Conservation (phyloP, 2,329 filamentous ascomycete species). For the Neofusicoccum kwambonambiense region DNA sequence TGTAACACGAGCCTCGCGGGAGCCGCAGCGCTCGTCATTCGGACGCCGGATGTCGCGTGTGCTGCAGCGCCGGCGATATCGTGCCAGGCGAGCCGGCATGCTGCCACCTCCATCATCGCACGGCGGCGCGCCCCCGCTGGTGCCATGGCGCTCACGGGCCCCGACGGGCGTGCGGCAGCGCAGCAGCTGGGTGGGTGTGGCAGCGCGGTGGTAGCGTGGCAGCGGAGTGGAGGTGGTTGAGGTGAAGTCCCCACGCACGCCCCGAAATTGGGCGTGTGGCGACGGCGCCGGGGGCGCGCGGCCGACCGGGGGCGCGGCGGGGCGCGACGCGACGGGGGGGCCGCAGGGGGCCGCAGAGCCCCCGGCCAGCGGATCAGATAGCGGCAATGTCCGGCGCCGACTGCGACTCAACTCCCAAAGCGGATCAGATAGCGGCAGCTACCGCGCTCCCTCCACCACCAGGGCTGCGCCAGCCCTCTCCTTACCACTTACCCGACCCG, state of each 20-base stretch:
- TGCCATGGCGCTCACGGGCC: background rate
- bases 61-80: background rate
- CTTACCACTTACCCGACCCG: background rate
- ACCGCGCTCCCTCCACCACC: background rate
- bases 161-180: too few species aligned
- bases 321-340: background rate
- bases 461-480: background rate
- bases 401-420: conserved; percentile 2
- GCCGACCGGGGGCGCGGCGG: too few species aligned
- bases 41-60: background rate
- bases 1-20: too few species aligned
- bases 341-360: background rate
- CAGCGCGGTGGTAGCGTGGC: background rate
- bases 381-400: background rate
- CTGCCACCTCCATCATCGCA: background rate
- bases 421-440: conserved; percentile 16
- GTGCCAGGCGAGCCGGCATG: background rate
- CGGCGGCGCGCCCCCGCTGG: background rate
- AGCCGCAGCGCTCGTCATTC: background rate
- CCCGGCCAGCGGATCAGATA: conserved; percentile 15
- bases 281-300: too few species aligned
- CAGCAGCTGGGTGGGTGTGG: background rate
- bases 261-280: background rate
- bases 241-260: background rate
- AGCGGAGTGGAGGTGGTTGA: background rate